Evolutionary conservation across 228 moss, liverwort and hornwort genomes (phyloP).

Genomic region (Sphagnum fallax): DNA sequence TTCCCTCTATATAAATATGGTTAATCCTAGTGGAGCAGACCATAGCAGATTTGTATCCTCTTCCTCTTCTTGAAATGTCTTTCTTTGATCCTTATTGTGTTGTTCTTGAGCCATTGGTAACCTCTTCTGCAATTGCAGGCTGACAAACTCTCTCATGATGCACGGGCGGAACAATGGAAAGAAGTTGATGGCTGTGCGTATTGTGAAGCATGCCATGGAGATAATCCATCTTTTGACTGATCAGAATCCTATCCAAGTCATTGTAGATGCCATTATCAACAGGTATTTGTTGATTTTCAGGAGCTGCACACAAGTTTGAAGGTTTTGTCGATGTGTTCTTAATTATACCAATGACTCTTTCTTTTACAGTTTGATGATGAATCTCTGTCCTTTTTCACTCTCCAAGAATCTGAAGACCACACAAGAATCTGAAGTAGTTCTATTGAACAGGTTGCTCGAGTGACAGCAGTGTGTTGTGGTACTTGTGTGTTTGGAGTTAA

Average conservation of each 20-base stretch:
- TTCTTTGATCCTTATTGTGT: neutral
- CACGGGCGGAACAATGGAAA: conserved; percentile 91
- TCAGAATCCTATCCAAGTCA: conserved; percentile 61
- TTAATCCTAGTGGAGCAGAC: too few relatives aligned
- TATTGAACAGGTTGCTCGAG: too few relatives aligned
- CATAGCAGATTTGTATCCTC: too few relatives aligned
- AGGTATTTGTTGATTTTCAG: conserved; percentile 20
- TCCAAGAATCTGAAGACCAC: too few relatives aligned
- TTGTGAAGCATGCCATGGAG: conserved; percentile 65
- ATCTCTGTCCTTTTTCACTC: too few relatives aligned
- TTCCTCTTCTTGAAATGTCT: too few relatives aligned
- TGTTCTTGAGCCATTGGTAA: neutral
- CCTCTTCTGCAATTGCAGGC: conserved; percentile 3
- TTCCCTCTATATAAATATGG: too few relatives aligned
- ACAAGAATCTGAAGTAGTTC: too few relatives aligned
- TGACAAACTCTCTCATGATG: conserved; percentile 95
- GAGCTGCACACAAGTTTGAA: neutral
- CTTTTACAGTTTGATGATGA: neutral
- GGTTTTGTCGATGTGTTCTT: too few relatives aligned
- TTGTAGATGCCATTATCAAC: conserved; percentile 87
- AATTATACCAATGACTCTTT: neutral
- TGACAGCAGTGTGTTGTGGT: too few relatives aligned
- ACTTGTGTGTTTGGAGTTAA: too few relatives aligned
- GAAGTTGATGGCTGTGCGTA: conserved; percentile 65
- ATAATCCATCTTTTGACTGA: conserved; percentile 61